These are phyloP conservation scores for Aphanomyces stellatus DNA, from an alignment of 352 stramenopile genomes.

Conservation along the genomic window DNA sequence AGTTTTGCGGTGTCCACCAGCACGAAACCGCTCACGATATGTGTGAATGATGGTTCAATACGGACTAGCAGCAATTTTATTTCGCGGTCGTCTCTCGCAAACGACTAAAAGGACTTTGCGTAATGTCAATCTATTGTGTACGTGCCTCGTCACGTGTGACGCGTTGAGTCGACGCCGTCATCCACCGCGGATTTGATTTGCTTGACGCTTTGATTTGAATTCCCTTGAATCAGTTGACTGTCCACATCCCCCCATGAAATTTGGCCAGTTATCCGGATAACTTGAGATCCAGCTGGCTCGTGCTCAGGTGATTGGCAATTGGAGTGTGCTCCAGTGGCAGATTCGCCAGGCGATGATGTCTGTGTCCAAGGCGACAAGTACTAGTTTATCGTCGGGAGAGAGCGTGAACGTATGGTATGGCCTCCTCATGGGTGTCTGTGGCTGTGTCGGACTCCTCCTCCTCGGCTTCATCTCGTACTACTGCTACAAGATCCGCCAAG, in stretches of 20 bases:
- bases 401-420: neutral
- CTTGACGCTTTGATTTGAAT: no score
- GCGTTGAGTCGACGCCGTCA: no score
- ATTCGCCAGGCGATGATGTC: neutral
- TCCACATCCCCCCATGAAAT: neutral
- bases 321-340: neutral
- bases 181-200: no score
- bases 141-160: no score
- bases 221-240: neutral
- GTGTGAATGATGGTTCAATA: no score
- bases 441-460: neutral
- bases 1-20: no score
- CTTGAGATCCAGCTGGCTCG: neutral
- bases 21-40: no score
- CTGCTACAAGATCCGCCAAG: conserved; percentile 1
- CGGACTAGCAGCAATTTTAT: no score
- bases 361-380: neutral
- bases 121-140: no score
- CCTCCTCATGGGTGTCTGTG: neutral
- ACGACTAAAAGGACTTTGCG: no score
- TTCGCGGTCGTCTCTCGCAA: no score
- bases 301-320: conserved; percentile 5
- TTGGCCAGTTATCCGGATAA: neutral
- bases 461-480: conserved; percentile 6
- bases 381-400: neutral